Percentiles rank a stretch among this genome's conserved stretches.
phyloP scores from a whole-genome alignment of 441 rosid genomes.

The Omphalea diandra region DNA sequence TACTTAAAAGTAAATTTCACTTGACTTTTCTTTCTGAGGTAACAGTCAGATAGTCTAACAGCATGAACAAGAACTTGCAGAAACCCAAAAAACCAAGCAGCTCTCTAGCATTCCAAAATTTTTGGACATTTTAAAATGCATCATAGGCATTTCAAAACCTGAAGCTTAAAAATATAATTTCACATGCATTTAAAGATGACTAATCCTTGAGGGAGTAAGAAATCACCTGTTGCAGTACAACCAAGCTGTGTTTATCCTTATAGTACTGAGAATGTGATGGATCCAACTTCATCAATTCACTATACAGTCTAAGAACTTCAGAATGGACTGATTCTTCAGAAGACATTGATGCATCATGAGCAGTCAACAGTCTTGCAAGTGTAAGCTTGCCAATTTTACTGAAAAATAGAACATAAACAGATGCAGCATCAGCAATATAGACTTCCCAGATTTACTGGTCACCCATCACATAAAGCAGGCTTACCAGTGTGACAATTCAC shows the following conservation, averaged over 20 bases:
- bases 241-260: slow-evolving; percentile 69
- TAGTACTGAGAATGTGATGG: slow-evolving; percentile 64
- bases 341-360: slow-evolving; percentile 46
- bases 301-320: slow-evolving; percentile 59
- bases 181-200: neutral
- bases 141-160: neutral
- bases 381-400: slow-evolving; percentile 96
- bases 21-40: neutral
- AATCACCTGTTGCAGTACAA: slow-evolving; percentile 62
- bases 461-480: slow-evolving; percentile 11
- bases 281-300: slow-evolving; percentile 66
- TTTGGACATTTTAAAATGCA: neutral
- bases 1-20: neutral
- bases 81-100: neutral
- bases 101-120: neutral
- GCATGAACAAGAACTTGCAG: neutral
- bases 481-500: slow-evolving; percentile 67
- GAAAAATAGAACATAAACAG: slow-evolving; percentile 20
- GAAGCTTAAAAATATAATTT: neutral
- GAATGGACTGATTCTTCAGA: slow-evolving; percentile 38
- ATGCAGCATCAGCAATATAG: neutral
- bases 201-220: neutral
- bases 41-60: neutral
- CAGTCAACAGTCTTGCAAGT: slow-evolving; percentile 80
- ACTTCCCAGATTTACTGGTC: slow-evolving; percentile 12